phyloP scores from a whole-genome alignment of 2,329 filamentous ascomycete species.

The Microdochium paspali region DNA sequence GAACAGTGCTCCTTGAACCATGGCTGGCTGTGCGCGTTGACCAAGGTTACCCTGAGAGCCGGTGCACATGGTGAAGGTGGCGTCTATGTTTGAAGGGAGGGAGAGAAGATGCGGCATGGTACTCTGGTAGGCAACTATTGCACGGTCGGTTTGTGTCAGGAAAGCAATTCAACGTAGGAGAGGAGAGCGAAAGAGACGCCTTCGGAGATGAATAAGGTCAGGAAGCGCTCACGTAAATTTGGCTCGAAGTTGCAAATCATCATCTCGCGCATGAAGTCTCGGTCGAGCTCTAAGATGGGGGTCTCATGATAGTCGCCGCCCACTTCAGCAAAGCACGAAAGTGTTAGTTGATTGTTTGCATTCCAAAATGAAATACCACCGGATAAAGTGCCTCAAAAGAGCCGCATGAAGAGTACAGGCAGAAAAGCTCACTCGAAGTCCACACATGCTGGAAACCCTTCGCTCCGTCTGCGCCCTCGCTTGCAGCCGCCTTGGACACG shows the following conservation, averaged over 20 bases:
- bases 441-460: slow-evolving; percentile 28
- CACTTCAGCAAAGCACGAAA: background rate
- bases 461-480: slow-evolving; percentile 5
- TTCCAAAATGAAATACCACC: background rate
- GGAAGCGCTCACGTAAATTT: slow-evolving; percentile 23
- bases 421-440: slow-evolving; percentile 13
- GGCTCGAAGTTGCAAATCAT: slow-evolving; percentile 15
- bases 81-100: slow-evolving; percentile 10
- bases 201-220: background rate
- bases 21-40: slow-evolving; percentile 10
- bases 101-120: slow-evolving; percentile 21
- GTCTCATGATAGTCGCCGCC: slow-evolving; percentile 1
- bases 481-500: slow-evolving; percentile 8
- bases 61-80: slow-evolving; percentile 23
- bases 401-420: background rate
- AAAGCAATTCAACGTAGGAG: background rate
- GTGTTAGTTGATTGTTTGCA: background rate
- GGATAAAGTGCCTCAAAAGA: background rate
- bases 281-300: slow-evolving; percentile 12
- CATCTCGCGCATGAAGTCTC: slow-evolving; percentile 9
- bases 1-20: slow-evolving; percentile 26
- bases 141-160: background rate
- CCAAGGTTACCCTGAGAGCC: slow-evolving; percentile 18
- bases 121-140: slow-evolving; percentile 19
- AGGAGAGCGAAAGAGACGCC: background rate